Base-by-base conservation (phyloP, 176 grass and related monocot genomes). In the Luzula sylvatica region DNA sequence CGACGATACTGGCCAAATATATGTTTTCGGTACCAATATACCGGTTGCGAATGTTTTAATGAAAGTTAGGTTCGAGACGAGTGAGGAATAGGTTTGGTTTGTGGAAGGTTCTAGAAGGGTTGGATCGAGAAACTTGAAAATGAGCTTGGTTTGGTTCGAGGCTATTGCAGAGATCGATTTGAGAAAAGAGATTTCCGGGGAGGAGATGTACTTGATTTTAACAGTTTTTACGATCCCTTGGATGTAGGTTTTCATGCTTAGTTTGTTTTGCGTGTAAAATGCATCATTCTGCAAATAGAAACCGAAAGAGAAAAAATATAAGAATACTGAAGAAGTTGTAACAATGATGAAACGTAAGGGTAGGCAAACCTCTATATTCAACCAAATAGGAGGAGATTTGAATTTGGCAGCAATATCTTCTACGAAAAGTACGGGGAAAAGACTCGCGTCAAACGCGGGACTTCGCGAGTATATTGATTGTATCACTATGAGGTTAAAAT, bases 1-100 rank as follows among this genome's bases (percentile, higher is more conserved):
- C 42, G 67, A 1, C 27, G 85, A 75, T 45, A 74, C 69, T 30
- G 84, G 84, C 90, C 70, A 95, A 54, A 95, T 82, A 55, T 86
- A 95, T 1, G 65, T 50, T 53, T 96, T 96, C 0, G 92, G 92
- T 23, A 96, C 85, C 71, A 96, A 72, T 76, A 96, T 89, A 52
- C 92, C 92, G 29, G 83, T 82, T 35, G 92, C 81, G 52, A 96
- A 79, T 24, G 81, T 82, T 57, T 90, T 98, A 65, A 98, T 72
- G 47, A 76, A 79, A 52, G 92, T 90, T 75, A 98, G 75, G 43
- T 98, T 98, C 27, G 62, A 74, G 65, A 90, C 38, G 55, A 98
- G 71, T 49, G 78, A 83, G 21, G 51, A 72, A 68, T 90, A 98
- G 18, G 86, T 83, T 50, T 25, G 13, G 5, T 90, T 87, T 8